Evolutionary conservation across 2,329 filamentous ascomycete genomes (phyloP).

Genomic region (Venturia oleaginea): DNA sequence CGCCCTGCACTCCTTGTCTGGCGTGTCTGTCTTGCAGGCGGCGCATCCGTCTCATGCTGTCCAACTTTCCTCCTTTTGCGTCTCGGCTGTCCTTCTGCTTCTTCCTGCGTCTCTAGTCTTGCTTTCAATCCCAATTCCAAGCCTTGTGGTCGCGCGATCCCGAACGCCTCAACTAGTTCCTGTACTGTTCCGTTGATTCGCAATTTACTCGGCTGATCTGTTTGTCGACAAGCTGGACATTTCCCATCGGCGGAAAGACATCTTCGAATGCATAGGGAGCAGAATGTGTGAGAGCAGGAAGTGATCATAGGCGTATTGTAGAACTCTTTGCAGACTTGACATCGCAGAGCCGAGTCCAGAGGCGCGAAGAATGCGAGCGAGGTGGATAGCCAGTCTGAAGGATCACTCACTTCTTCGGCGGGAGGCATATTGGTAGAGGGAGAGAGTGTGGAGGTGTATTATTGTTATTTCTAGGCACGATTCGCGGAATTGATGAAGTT

Average conservation of each 20-base stretch:
- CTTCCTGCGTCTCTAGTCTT: constrained; percentile 23
- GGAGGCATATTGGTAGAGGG: not conserved
- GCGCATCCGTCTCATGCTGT: constrained; percentile 12
- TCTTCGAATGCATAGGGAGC: constrained; percentile 86
- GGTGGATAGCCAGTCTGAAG: constrained; percentile 77
- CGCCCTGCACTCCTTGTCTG: constrained; percentile 30
- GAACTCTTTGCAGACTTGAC: constrained; percentile 97
- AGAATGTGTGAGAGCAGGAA: constrained; percentile 91
- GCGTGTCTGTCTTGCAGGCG: constrained; percentile 14
- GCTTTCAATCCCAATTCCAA: constrained; percentile 52
- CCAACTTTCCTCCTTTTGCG: constrained; percentile 22
- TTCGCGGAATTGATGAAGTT: not conserved
- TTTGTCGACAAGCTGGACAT: constrained; percentile 73
- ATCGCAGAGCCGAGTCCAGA: constrained; percentile 80
- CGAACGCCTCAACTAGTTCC: constrained; percentile 74
- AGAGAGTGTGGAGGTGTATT: not conserved
- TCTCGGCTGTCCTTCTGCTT: constrained; percentile 26
- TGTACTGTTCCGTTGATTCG: constrained; percentile 77
- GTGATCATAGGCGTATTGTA: constrained; percentile 92
- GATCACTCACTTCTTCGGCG: constrained; percentile 50
- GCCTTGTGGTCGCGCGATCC: constrained; percentile 51
- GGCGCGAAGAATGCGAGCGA: constrained; percentile 55
- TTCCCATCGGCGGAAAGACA: constrained; percentile 74
- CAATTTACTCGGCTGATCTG: constrained; percentile 76
- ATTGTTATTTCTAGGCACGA: not conserved